Conservation (phyloP, 352 stramenopile species). For the Phytophthora pluvialis region DNA sequence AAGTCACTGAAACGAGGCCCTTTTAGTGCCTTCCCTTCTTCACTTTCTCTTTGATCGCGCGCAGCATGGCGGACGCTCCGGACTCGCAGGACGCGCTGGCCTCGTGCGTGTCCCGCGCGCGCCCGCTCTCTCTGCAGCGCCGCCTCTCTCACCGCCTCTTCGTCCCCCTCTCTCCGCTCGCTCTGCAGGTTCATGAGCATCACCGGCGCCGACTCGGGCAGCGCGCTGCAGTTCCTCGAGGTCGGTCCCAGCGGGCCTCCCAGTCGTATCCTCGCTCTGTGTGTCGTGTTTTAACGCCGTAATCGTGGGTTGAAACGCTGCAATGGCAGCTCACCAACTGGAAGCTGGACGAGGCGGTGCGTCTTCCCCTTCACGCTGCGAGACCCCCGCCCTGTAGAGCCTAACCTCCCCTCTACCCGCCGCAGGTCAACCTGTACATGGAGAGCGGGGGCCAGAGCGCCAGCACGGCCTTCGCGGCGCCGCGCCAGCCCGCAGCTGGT, state of each 20-base stretch:
- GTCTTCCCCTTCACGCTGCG: slow-evolving; percentile 7
- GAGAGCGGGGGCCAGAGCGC: slow-evolving; percentile 62
- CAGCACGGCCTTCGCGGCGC: slow-evolving; percentile 20
- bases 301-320: slow-evolving; percentile 10
- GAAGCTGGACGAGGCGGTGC: slow-evolving; percentile 72
- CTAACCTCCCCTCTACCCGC: not conserved
- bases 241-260: slow-evolving; percentile 24
- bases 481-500: slow-evolving; percentile 1
- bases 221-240: slow-evolving; percentile 78
- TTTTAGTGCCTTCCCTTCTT: slow-evolving; percentile 6
- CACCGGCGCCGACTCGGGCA: slow-evolving; percentile 71
- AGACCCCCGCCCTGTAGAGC: not conserved
- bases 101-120: slow-evolving; percentile 36
- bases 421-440: slow-evolving; percentile 85
- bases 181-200: slow-evolving; percentile 86
- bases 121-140: not conserved
- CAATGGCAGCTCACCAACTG: slow-evolving; percentile 71
- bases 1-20: slow-evolving; percentile 1
- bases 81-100: slow-evolving; percentile 49
- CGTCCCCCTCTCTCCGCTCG: not conserved
- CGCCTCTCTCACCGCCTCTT: not conserved
- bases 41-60: slow-evolving; percentile 10
- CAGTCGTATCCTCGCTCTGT: slow-evolving; percentile 2
- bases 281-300: slow-evolving; percentile 4
- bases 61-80: slow-evolving; percentile 24